Base-by-base conservation (phyloP, 768 basidiomycete species). In the Suillus plorans region DNA sequence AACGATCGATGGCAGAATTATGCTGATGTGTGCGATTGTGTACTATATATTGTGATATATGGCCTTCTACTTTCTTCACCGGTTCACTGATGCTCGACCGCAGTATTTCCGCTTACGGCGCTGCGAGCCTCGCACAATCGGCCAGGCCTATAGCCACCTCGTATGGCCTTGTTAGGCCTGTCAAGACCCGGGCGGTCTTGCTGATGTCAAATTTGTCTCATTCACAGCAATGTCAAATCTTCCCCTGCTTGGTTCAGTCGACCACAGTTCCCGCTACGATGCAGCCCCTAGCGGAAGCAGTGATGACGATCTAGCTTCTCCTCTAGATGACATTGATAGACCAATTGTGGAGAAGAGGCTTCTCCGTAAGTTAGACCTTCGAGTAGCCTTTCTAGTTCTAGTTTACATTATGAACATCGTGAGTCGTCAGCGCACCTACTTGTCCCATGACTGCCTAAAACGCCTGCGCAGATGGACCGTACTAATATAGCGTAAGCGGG, bases 401-500 rank as follows among this genome's bases (percentile, higher is more conserved):
- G 76, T 83, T 39, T 84, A 83, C 65, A 80, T 82, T 63, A 73
- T 83, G 63, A 83, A 83, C 73, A 81, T 79, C 47, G 81, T 81
- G 65, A 66, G 80, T 74, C 45, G 18, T 18, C 12, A 3, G 16
- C 12, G 3, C 12, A 36, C 22, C 4, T 41, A n/a, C 18, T 52
- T 16, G n/a, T 36, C 36, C 39, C 42, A n/a, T 1, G 16, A 28
- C 60, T 66, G 22, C 63, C 63, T 25, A 55, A 16, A 59, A 34
- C 44, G 34, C 61, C 28, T 66, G 16, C 56, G 20, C 34, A 88
- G 83, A 84, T 90, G 68, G 89, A 90, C 72, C 81, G 89, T 37
- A 89, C 87, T 70, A 89, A 89, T 71, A 85, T 81, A 61, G 78
- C 83, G 88, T 89, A 73, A 69, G 80, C 69, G 20, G 25, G 3